These are phyloP conservation scores for Gastrolobium bilobum DNA, from an alignment of 306 rosid species.

Conservation along the genomic window DNA sequence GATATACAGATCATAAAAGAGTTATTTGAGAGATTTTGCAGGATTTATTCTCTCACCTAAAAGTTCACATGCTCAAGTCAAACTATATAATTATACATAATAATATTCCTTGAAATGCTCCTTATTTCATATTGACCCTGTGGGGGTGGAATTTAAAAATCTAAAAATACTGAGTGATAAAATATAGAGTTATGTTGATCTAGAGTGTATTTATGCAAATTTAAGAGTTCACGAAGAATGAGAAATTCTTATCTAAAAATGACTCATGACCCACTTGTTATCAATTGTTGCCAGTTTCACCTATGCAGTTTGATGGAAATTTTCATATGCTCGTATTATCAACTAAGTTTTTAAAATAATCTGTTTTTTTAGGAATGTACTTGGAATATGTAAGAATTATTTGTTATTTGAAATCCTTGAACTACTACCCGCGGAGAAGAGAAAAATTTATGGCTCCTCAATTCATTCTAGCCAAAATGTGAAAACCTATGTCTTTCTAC, in stretches of 20 bases:
- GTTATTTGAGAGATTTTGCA: constrained; percentile 43
- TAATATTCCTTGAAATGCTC: background rate
- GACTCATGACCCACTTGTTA: background rate
- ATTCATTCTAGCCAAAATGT: no score
- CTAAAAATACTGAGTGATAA: constrained; percentile 13
- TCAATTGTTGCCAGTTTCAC: background rate
- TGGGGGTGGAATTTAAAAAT: background rate
- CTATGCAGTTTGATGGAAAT: background rate
- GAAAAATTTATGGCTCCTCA: no score
- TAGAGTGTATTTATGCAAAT: background rate
- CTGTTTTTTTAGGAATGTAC: no score
- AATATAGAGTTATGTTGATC: background rate
- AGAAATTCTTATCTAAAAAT: background rate
- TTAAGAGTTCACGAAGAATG: background rate
- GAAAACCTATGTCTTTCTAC: no score
- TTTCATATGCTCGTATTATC: background rate
- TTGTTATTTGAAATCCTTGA: no score
- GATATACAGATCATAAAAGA: constrained; percentile 40
- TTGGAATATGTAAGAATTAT: no score
- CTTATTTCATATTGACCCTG: background rate
- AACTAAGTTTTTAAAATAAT: no score
- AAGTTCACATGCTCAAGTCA: constrained; percentile 48
- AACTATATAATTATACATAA: background rate
- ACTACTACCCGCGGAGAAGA: no score
- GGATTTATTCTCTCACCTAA: constrained; percentile 36